phyloP scores from a whole-genome alignment of 805 yeast species.

The Myxozyma sirexii region DNA sequence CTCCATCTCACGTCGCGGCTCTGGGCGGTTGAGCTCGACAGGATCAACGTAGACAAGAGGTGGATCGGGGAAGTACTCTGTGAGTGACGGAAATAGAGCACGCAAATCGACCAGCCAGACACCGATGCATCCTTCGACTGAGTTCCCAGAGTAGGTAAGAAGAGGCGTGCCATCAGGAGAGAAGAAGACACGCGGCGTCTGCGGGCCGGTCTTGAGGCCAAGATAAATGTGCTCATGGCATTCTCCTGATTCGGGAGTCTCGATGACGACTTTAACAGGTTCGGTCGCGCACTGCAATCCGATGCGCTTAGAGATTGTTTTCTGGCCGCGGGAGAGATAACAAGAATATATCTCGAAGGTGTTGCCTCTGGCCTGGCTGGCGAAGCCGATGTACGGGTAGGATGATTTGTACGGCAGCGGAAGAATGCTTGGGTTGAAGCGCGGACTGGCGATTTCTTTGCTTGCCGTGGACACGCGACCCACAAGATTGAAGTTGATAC shows the following conservation, averaged over 20 bases:
- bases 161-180: conserved; percentile 29
- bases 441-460: conserved; percentile 5
- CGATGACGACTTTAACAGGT: conserved; percentile 15
- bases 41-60: conserved; percentile 17
- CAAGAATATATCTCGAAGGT: conserved; percentile 26
- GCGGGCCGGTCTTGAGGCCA: conserved; percentile 30
- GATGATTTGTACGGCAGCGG: conserved; percentile 24
- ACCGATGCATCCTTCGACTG: conserved; percentile 27
- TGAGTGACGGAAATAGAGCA: conserved; percentile 18
- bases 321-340: conserved; percentile 22
- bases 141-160: conserved; percentile 29
- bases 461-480: not conserved
- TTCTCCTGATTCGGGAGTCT: conserved; percentile 20
- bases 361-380: conserved; percentile 21
- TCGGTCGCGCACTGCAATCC: conserved; percentile 33
- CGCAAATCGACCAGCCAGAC: conserved; percentile 30
- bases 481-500: conserved; percentile 24
- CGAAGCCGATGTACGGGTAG: conserved; percentile 30
- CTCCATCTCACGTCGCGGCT: conserved; percentile 19
- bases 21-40: conserved; percentile 31
- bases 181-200: conserved; percentile 29
- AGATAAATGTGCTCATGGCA: conserved; percentile 27
- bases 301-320: conserved; percentile 23
- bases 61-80: conserved; percentile 22
- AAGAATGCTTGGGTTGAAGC: conserved; percentile 28